Percentiles rank a stretch among this genome's conserved stretches.
These are phyloP conservation scores for Diaporthe humulicola DNA, from an alignment of 2,329 filamentous ascomycete genomes.

Conservation along the genomic window DNA sequence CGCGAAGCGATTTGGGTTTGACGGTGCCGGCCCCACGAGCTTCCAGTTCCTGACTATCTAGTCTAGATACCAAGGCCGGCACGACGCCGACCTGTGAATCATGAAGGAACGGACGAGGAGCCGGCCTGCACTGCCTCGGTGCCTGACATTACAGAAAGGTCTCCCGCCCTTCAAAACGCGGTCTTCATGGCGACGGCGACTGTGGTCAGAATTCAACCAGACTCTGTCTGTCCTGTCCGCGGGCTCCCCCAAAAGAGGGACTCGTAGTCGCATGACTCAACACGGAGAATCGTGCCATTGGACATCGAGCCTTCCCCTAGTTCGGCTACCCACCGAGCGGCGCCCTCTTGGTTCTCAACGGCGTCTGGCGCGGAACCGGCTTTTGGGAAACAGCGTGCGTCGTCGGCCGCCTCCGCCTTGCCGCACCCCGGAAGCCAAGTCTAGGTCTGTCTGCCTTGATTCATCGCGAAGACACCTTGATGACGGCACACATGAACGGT, in stretches of 20 bases:
- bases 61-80: background rate
- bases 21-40: background rate
- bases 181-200: background rate
- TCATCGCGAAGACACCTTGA: background rate
- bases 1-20: background rate
- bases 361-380: conserved; percentile 9
- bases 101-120: background rate
- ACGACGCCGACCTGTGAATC: background rate
- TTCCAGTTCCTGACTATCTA: background rate
- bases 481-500: background rate
- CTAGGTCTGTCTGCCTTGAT: conserved; percentile 25
- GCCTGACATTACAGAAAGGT: background rate
- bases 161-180: no score
- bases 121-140: background rate
- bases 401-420: conserved; percentile 16
- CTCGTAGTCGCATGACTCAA: conserved; percentile 29
- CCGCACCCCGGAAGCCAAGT: background rate
- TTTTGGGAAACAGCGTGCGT: background rate
- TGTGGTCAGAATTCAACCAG: background rate
- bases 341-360: background rate
- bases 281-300: conserved; percentile 24
- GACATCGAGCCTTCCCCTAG: background rate
- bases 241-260: background rate
- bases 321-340: conserved; percentile 31
- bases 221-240: background rate